A percentile compares a stretch with the other conserved stretches of the same genome.
Evolutionary conservation across 768 basidiomycete species (phyloP).

Genomic region (Rhizopogon roseolus): DNA sequence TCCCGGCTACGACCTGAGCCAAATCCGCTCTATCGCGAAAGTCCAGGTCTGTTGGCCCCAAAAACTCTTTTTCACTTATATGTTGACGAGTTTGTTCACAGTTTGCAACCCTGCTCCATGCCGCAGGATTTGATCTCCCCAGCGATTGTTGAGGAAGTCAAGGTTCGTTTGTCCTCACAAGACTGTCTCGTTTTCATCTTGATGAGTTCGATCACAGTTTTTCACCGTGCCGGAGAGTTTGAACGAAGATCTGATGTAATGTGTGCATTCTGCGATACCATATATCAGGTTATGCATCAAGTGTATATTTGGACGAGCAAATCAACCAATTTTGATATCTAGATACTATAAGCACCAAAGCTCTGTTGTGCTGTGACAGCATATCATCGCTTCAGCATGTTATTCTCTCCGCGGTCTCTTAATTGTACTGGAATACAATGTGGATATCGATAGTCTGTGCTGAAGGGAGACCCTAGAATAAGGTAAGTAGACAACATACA

Average conservation of each 20-base stretch:
- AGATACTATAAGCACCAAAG: too few species aligned
- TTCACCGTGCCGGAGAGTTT: conserved; percentile 62
- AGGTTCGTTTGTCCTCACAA: conserved; percentile 39
- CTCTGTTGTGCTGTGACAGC: too few species aligned
- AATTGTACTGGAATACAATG: too few species aligned
- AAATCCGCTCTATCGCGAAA: conserved; percentile 80
- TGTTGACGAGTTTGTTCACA: conserved; percentile 16
- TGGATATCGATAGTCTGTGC: too few species aligned
- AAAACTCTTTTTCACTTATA: not conserved
- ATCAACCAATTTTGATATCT: not conserved
- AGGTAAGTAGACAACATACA: too few species aligned
- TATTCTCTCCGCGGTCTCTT: too few species aligned
- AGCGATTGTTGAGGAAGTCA: conserved; percentile 73
- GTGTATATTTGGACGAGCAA: not conserved
- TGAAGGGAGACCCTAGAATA: too few species aligned
- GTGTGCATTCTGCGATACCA: conserved; percentile 3
- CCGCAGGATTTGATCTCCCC: conserved; percentile 52
- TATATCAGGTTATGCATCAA: not conserved
- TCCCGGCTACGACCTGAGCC: conserved; percentile 77
- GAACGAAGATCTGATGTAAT: conserved; percentile 21
- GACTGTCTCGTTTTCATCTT: not conserved
- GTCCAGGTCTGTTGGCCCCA: conserved; percentile 56
- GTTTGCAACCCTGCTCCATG: conserved; percentile 69
- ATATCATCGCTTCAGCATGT: too few species aligned
- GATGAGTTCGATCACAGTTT: conserved; percentile 36